Evolutionary conservation across 2,329 filamentous ascomycete genomes (phyloP).

Genomic region (Colletotrichum sp.): DNA sequence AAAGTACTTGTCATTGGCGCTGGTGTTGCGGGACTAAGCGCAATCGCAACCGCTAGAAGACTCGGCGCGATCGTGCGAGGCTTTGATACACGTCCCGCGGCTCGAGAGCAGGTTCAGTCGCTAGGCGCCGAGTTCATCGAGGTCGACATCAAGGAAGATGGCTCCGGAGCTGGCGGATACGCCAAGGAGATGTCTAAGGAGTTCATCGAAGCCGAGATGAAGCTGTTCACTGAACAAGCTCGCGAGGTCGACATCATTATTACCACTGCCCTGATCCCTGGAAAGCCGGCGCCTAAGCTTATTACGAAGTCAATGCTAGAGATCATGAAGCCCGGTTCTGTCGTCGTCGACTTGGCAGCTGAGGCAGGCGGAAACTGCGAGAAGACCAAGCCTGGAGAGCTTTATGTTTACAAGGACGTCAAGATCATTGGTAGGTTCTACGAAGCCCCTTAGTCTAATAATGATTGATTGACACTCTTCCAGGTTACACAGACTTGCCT

Average conservation of each 20-base stretch:
- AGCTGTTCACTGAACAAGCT: conserved; percentile 86
- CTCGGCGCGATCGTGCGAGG: conserved; percentile 90
- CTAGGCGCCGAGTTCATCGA: conserved; percentile 90
- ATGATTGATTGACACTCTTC: conserved; percentile 25
- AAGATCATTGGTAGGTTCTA: conserved; percentile 75
- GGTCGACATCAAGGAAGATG: conserved; percentile 84
- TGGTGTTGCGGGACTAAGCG: conserved; percentile 86
- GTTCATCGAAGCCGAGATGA: conserved; percentile 93
- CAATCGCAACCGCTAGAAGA: conserved; percentile 84
- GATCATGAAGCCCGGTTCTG: conserved; percentile 88
- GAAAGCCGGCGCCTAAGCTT: conserved; percentile 80
- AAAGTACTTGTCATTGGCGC: conserved; percentile 92
- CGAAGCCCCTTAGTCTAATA: not conserved
- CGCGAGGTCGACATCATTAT: conserved; percentile 91
- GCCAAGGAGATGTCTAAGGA: conserved; percentile 95
- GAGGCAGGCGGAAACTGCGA: conserved; percentile 91
- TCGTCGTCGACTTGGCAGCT: conserved; percentile 86
- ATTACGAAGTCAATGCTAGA: conserved; percentile 82
- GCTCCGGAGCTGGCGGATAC: conserved; percentile 84
- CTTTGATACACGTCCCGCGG: conserved; percentile 89
- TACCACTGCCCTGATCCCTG: conserved; percentile 90
- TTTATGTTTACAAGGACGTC: conserved; percentile 76
- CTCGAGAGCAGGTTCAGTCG: conserved; percentile 87
- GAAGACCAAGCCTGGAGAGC: conserved; percentile 75
- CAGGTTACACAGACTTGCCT: conserved; percentile 84